A percentile compares a stretch with the other conserved stretches of the same genome.
These are phyloP conservation scores for Sophora flavescens DNA, from an alignment of 306 rosid genomes.

Conservation along the genomic window DNA sequence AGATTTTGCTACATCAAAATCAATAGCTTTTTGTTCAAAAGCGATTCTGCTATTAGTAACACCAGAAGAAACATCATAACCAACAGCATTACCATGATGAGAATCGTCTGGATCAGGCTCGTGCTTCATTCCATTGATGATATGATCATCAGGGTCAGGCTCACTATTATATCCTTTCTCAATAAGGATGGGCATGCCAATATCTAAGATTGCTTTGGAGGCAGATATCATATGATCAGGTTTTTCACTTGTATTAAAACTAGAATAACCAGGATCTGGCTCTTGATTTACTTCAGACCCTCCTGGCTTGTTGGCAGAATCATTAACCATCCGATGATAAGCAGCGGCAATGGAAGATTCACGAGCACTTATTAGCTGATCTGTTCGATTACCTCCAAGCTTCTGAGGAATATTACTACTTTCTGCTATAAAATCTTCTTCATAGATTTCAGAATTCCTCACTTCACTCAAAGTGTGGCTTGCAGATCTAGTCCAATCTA, in stretches of 20 bases:
- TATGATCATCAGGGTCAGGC: constrained; percentile 64
- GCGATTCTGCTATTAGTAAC: constrained; percentile 35
- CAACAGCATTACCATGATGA: constrained; percentile 41
- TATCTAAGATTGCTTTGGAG: constrained; percentile 43
- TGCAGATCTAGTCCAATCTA: constrained; percentile 92
- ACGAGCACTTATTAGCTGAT: constrained; percentile 66
- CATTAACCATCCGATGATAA: constrained; percentile 59
- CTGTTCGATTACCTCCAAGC: constrained; percentile 76
- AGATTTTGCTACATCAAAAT: constrained; percentile 37
- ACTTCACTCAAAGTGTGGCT: constrained; percentile 77
- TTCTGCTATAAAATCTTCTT: constrained; percentile 57
- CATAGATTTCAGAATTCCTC: constrained; percentile 57
- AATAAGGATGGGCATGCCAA: constrained; percentile 41
- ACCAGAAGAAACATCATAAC: constrained; percentile 40
- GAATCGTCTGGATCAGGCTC: constrained; percentile 78
- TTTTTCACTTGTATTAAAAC: constrained; percentile 40
- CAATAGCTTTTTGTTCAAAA: constrained; percentile 34
- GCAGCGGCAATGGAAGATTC: constrained; percentile 88
- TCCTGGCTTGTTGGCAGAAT: constrained; percentile 49
- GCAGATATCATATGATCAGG: constrained; percentile 39
- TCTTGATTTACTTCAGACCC: constrained; percentile 58
- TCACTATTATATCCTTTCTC: constrained; percentile 52
- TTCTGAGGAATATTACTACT: constrained; percentile 59
- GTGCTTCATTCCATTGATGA: constrained; percentile 46
- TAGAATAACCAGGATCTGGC: constrained; percentile 58